phyloP scores from a whole-genome alignment of 2,329 filamentous ascomycete genomes.

The Epichloe typhina region DNA sequence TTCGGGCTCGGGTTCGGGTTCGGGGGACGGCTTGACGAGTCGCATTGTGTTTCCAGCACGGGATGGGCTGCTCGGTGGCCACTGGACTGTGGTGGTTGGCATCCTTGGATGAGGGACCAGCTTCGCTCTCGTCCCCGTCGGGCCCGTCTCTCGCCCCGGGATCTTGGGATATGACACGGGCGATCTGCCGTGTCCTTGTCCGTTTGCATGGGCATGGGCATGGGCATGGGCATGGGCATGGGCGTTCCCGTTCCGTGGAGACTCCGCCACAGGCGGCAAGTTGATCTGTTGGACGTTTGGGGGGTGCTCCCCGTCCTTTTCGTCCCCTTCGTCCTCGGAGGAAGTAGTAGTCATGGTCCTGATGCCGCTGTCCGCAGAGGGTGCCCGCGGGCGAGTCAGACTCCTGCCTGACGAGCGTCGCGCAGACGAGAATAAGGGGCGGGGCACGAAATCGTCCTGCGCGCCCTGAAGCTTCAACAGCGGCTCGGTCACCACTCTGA shows the following conservation, averaged over 20 bases:
- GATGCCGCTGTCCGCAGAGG: constrained; percentile 21
- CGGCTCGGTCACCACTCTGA: constrained; percentile 4
- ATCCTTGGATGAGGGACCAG: constrained; percentile 19
- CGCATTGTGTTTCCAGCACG: constrained; percentile 18
- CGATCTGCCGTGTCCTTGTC: constrained; percentile 12
- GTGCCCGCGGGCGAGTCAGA: constrained; percentile 12
- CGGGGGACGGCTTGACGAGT: constrained; percentile 22
- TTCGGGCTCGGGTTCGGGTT: constrained; percentile 1
- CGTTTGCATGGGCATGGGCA: not conserved
- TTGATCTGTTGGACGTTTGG: constrained; percentile 15
- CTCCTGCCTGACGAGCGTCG: constrained; percentile 12
- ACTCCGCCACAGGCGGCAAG: constrained; percentile 37
- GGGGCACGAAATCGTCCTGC: constrained; percentile 6
- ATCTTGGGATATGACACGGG: constrained; percentile 21
- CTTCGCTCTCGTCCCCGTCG: constrained; percentile 8
- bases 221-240: not conserved
- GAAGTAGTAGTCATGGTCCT: constrained; percentile 18
- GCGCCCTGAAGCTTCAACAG: not conserved
- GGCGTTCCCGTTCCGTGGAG: constrained; percentile 20
- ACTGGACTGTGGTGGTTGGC: constrained; percentile 10
- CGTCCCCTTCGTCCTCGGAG: constrained; percentile 13
- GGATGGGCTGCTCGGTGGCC: not conserved
- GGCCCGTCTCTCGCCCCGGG: constrained; percentile 9
- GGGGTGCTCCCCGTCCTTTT: constrained; percentile 10
- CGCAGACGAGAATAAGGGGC: constrained; percentile 13